phyloP scores from a whole-genome alignment of 805 yeast species.

The Spathaspora arborariae region DNA sequence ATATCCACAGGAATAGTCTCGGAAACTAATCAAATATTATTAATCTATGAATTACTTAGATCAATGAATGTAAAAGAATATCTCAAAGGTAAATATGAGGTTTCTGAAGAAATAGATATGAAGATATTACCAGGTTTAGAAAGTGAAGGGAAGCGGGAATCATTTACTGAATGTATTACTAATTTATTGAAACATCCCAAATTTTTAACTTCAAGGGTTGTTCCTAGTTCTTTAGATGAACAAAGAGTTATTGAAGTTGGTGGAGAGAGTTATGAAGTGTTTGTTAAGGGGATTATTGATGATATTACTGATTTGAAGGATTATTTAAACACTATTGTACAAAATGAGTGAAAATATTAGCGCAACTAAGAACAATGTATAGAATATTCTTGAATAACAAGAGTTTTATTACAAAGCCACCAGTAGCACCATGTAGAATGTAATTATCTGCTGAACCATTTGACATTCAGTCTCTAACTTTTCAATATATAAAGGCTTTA shows the following conservation, averaged over 20 bases:
- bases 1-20: constrained; percentile 33
- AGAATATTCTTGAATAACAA: no score
- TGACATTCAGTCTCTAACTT: no score
- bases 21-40: constrained; percentile 55
- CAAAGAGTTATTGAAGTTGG: constrained; percentile 52
- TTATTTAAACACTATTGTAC: no score
- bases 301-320: constrained; percentile 36
- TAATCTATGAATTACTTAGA: constrained; percentile 57
- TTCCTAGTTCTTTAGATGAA: constrained; percentile 63
- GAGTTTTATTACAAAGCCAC: no score
- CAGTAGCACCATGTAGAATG: no score
- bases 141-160: constrained; percentile 52
- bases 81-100: constrained; percentile 16
- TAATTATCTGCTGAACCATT: no score
- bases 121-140: constrained; percentile 58
- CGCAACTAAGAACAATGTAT: no score
- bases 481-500: no score
- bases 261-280: constrained; percentile 20
- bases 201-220: constrained; percentile 65
- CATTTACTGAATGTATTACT: constrained; percentile 56
- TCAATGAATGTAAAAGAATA: constrained; percentile 51
- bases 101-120: constrained; percentile 21
- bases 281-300: constrained; percentile 30
- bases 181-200: constrained; percentile 85
- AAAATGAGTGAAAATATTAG: no score